A percentile compares a stretch with the other conserved stretches of the same genome.
Evolutionary conservation across 257 asterid genomes (phyloP).

Genomic region (Eucommia ulmoides): DNA sequence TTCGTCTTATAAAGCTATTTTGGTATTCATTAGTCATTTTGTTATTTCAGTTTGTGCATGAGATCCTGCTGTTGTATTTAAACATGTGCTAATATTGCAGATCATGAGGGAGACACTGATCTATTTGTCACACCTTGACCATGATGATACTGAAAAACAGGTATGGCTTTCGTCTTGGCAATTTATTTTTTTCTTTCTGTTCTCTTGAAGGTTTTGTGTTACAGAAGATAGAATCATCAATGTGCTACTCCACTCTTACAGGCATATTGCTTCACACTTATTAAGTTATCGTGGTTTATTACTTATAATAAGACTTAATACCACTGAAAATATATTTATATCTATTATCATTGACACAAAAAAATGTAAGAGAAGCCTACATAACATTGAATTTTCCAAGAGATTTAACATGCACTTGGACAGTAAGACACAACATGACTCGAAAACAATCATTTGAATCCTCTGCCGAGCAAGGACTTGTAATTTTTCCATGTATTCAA

Average conservation of each 20-base stretch:
- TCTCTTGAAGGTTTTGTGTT: background rate
- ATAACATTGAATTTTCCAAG: no score
- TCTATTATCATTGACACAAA: no score
- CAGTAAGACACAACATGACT: no score
- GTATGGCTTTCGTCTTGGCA: constrained; percentile 16
- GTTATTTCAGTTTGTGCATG: background rate
- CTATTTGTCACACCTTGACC: constrained; percentile 96
- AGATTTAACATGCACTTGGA: no score
- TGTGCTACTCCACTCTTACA: background rate
- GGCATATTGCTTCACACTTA: background rate
- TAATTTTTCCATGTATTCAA: background rate
- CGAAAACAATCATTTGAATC: no score
- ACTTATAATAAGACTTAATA: background rate
- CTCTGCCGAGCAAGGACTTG: background rate
- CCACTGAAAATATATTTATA: no score
- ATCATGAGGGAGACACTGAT: constrained; percentile 96
- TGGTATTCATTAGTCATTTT: constrained; percentile 3
- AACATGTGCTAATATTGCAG: constrained; percentile 32
- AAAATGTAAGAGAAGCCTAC: no score
- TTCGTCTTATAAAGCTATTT: background rate
- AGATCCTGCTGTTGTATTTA: constrained; percentile 2
- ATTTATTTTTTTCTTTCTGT: background rate
- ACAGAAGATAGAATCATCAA: no score
- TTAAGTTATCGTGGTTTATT: background rate
- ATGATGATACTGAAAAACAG: constrained; percentile 96